Evolutionary conservation across 495 filamentous ascomycete genomes (phyloP).

Genomic region (Parathielavia appendiculata): DNA sequence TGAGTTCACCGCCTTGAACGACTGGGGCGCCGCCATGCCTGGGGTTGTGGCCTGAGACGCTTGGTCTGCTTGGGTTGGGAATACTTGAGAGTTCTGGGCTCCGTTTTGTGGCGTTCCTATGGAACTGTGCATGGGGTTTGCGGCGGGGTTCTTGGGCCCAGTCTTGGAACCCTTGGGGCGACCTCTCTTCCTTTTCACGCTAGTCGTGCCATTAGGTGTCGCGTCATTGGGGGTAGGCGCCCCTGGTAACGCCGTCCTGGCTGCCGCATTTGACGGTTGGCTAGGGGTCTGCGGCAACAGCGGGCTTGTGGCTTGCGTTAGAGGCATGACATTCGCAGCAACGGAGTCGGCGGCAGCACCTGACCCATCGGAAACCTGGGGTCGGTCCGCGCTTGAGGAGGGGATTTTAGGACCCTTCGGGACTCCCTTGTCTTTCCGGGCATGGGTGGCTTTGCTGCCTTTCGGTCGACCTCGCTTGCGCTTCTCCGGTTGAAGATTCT

Average conservation of each 20-base stretch:
- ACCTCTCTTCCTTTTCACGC: constrained; percentile 29
- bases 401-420: constrained; percentile 39
- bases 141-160: constrained; percentile 35
- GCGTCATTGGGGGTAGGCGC: background rate
- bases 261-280: background rate
- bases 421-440: constrained; percentile 46
- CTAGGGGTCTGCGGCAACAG: constrained; percentile 4
- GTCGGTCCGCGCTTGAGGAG: background rate
- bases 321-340: constrained; percentile 28
- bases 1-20: constrained; percentile 29
- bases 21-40: constrained; percentile 8
- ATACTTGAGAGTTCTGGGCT: constrained; percentile 9
- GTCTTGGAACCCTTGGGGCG: constrained; percentile 48
- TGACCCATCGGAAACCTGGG: background rate
- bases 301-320: constrained; percentile 23
- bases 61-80: constrained; percentile 9
- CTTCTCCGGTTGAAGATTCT: constrained; percentile 25
- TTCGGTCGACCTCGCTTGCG: constrained; percentile 48
- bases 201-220: constrained; percentile 19
- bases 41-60: background rate
- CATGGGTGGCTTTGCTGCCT: constrained; percentile 47
- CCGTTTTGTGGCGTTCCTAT: constrained; percentile 1
- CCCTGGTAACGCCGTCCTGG: constrained; percentile 20
- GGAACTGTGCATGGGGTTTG: constrained; percentile 11
- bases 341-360: constrained; percentile 24